These are phyloP conservation scores for Olyra latifolia DNA, from an alignment of 176 grass and related monocot species.

Conservation along the genomic window DNA sequence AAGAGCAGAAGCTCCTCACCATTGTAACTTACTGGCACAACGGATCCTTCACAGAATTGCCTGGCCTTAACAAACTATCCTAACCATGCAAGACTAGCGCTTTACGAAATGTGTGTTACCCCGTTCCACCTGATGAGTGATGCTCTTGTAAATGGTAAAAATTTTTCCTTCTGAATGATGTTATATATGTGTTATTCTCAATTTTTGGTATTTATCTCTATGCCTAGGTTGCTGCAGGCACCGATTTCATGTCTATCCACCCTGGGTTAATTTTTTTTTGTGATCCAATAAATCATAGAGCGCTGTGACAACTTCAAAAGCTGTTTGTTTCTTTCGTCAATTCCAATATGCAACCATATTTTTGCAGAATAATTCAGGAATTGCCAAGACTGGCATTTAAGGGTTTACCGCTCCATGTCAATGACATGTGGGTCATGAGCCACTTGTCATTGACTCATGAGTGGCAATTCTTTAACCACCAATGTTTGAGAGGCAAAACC, in stretches of 20 bases:
- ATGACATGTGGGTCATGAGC: no score
- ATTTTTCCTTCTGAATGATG: background rate
- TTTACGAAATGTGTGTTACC: background rate
- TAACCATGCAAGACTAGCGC: background rate
- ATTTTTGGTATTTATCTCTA: slow-evolving; percentile 34
- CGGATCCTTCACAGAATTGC: background rate
- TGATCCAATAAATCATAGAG: background rate
- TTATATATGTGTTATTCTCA: background rate
- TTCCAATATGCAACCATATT: background rate
- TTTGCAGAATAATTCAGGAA: no score
- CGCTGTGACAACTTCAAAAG: background rate
- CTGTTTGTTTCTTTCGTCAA: background rate
- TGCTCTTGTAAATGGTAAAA: slow-evolving; percentile 24
- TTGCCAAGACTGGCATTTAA: no score
- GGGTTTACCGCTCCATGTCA: no score
- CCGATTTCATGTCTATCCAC: background rate
- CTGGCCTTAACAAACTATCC: background rate
- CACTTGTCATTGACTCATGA: no score
- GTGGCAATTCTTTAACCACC: no score
- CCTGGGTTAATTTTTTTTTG: background rate
- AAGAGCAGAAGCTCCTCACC: slow-evolving; percentile 49
- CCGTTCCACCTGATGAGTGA: background rate
- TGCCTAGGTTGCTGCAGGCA: background rate
- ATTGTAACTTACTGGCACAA: background rate
- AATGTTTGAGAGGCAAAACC: no score